phyloP scores from a whole-genome alignment of 2,329 filamentous ascomycete species.

The Aspergillus fructus region DNA sequence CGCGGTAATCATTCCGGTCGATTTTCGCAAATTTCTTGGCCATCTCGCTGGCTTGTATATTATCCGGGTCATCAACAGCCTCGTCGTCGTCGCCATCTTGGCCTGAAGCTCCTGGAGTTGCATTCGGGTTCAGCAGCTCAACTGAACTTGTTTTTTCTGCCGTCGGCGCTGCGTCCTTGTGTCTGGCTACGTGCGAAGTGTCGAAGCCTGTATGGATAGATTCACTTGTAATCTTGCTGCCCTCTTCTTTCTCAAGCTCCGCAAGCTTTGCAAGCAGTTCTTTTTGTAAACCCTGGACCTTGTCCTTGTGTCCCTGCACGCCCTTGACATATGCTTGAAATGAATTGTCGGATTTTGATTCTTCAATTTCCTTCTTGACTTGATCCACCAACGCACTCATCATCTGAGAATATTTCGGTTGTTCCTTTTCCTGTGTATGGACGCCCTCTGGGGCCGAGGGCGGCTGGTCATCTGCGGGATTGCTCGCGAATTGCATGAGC shows the following conservation, averaged over 20 bases:
- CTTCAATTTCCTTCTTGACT: constrained; percentile 81
- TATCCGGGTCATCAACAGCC: constrained; percentile 64
- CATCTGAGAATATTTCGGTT: constrained; percentile 93
- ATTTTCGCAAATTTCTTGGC: constrained; percentile 83
- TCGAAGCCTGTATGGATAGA: constrained; percentile 86
- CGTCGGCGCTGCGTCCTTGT: constrained; percentile 44
- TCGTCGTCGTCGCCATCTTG: constrained; percentile 50
- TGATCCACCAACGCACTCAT: constrained; percentile 95
- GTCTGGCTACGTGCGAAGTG: constrained; percentile 75
- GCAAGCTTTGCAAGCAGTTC: constrained; percentile 72
- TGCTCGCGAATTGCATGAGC: constrained; percentile 76
- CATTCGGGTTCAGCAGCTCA: constrained; percentile 73
- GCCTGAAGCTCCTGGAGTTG: constrained; percentile 39
- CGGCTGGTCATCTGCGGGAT: constrained; percentile 72
- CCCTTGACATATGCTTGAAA: constrained; percentile 77
- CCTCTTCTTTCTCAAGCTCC: constrained; percentile 80
- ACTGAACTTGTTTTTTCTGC: constrained; percentile 48
- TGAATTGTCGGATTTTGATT: constrained; percentile 65
- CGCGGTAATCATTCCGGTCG: constrained; percentile 69
- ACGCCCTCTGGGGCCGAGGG: constrained; percentile 75
- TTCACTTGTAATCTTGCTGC: constrained; percentile 91
- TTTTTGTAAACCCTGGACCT: constrained; percentile 75
- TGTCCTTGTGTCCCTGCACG: constrained; percentile 71
- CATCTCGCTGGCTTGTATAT: constrained; percentile 72
- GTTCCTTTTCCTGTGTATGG: constrained; percentile 69